Conservation (phyloP, 495 filamentous ascomycete genomes). For the Aspergillus egyptiacus region DNA sequence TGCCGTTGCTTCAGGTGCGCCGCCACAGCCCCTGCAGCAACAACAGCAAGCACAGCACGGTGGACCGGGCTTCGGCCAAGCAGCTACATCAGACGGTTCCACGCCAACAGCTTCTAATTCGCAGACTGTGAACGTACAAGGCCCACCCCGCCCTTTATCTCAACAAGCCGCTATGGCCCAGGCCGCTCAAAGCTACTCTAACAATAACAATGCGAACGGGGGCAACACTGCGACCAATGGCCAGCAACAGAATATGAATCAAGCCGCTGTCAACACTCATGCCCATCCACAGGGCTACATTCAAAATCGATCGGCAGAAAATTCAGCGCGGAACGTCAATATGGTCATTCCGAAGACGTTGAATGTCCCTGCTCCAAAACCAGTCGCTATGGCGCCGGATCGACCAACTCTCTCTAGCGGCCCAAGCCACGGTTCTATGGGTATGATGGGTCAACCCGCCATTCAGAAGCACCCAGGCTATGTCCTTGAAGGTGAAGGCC, state of each 20-base stretch:
- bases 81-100: conserved; percentile 29
- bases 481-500: conserved; percentile 82
- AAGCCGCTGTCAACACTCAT: conserved; percentile 33
- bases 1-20: conserved; percentile 29
- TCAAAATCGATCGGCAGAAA: conserved; percentile 43
- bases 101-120: conserved; percentile 38
- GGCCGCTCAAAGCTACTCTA: conserved; percentile 53
- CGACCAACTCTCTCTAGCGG: conserved; percentile 77
- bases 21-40: conserved; percentile 42
- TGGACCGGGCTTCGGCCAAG: conserved; percentile 36
- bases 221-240: conserved; percentile 30
- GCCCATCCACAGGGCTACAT: conserved; percentile 50
- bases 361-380: conserved; percentile 59
- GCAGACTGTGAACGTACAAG: conserved; percentile 42
- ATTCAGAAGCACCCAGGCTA: conserved; percentile 73
- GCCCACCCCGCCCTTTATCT: conserved; percentile 52
- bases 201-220: conserved; percentile 29
- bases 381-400: conserved; percentile 62
- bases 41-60: conserved; percentile 33
- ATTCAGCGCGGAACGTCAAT: conserved; percentile 45
- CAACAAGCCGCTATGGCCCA: conserved; percentile 58
- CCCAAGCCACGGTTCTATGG: conserved; percentile 61
- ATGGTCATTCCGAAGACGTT: conserved; percentile 79
- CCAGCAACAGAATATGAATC: conserved; percentile 31
- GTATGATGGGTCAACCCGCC: conserved; percentile 79